Base-by-base conservation (phyloP, 352 stramenopile species). In the Phytophthora fragariaefolia region DNA sequence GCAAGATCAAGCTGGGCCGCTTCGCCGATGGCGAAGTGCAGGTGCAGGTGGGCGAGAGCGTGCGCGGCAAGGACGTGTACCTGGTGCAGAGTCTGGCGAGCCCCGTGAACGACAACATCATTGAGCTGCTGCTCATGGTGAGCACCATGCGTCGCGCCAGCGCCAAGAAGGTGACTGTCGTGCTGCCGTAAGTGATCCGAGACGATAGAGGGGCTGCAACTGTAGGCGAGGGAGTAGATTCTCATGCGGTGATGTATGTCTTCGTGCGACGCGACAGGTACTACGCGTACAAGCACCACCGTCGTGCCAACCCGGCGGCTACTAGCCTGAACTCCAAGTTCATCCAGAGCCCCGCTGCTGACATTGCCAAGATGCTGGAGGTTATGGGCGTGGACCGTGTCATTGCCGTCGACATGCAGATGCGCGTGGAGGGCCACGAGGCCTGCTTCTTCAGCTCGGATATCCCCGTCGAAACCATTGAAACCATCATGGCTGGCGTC, bases 51-150 rank as follows among this genome's bases (percentile, higher is more conserved):
- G 90, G 93, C 42, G 94, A 98, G 76, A 96, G 83, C 45, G 89
- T 98, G 53, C 87, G 92, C 38, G 92, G 93, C 40, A 97, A 97
- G 78, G 95, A 98, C 69, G 93, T 98, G 47, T 98, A 98, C 75
- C 76, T 98, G 38, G 89, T 98, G 55, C 95, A 98, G 82, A 96
- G 89, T 64, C 88, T 97, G 23, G 84, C 89, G 32, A 92, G 80
- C 49, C 95, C 95, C 13, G 93, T 98, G 50, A 98, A 98, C 66
- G 95, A 98, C 67, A 97, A 97, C 73, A 87, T 98, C 49, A 97
- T 98, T 53, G 95, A 98, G 76, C 75, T 98, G 62, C 71, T 98
- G 61, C 82, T 98, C 30, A 98, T 98, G 90, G 89, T 98, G 46
- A 98, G 90, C 66, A 97, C 93, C 36, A 95, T 97, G 81, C 89